Evolutionary conservation across 768 basidiomycete species (phyloP), one percentile per base, ranked within the genome.

Genomic region (Chalciporus sphaerocephalus): DNA sequence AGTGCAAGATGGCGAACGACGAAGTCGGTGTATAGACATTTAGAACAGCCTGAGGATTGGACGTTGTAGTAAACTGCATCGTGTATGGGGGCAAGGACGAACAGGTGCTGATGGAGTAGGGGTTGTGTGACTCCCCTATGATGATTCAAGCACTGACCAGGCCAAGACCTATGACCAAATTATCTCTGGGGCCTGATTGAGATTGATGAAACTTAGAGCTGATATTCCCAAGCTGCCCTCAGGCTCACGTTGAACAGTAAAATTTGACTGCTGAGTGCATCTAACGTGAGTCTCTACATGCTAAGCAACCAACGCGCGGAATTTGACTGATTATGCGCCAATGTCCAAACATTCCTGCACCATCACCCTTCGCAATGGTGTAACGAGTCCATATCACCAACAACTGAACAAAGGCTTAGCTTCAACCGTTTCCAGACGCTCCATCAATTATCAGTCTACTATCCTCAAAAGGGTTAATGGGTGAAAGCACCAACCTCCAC

Each of bases 381-480:
- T 0, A 2, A 40, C n/a, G 28, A 37, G 32, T n/a, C n/a, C n/a
- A 37, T 15, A 44, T 58, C 60, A 87, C 83, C 85, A 91, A 57
- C 85, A 87, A 42, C 80, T 76, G 50, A 86, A 79, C 44, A 91
- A 63, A 4, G 88, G 85, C 50, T 75, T 81, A 46, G 73, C 78
- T 51, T 81, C 75, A 18, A 90, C 74, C 35, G 73, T 82, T 64
- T 91, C 89, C 54, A 90, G 65, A 17, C 88, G 83, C 88, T 91
- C 54, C 3, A 21, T 36, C 13, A 36, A 25, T 33, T 22, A 22
- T 55, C 23, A 50, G 48, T 23, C 18, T 48, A n/a, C 12, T 6
- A 21, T 48, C 24, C 5, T 9, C 27, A 6, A 17, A 24, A 20
- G n/a, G n/a, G n/a, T 39, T 30, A 41, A 16, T 10, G 7, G 1